phyloP scores from a whole-genome alignment of 331 rosid species.

The Malus hybrid region DNA sequence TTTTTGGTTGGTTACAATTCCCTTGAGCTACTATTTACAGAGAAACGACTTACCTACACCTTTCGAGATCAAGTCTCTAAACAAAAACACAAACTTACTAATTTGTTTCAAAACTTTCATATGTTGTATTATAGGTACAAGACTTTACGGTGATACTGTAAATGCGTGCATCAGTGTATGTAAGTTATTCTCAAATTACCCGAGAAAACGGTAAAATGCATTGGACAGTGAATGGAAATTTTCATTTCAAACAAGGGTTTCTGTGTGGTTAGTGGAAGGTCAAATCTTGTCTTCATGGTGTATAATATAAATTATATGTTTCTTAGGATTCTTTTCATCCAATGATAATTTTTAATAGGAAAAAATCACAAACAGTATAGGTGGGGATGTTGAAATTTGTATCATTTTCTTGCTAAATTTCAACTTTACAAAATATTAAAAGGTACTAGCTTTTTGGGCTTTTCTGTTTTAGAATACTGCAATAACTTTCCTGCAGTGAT shows the following conservation, averaged over 20 bases:
- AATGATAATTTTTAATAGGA: neutral
- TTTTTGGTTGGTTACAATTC: neutral
- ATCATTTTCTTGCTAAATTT: neutral
- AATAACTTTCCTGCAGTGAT: neutral
- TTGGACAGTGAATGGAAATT: constrained; percentile 7
- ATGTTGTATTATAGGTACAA: too few species aligned
- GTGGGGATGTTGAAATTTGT: neutral
- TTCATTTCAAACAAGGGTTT: constrained; percentile 2
- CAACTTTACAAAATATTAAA: neutral
- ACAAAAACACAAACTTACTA: neutral
- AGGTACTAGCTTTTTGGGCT: neutral
- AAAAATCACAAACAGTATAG: neutral
- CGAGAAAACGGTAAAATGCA: neutral
- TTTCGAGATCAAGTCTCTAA: neutral
- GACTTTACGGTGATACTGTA: too few species aligned
- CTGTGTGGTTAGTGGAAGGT: constrained; percentile 31
- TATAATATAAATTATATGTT: neutral
- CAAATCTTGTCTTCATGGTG: constrained; percentile 29
- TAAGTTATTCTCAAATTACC: neutral
- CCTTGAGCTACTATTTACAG: too few species aligned
- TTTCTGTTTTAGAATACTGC: neutral
- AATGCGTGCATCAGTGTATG: neutral
- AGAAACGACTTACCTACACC: neutral
- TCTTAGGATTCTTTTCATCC: constrained; percentile 56
- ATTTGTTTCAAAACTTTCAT: too few species aligned